These are phyloP conservation scores for Lichtheimia ramosa DNA, from an alignment of 371 early-diverging fungal species.

Conservation along the genomic window DNA sequence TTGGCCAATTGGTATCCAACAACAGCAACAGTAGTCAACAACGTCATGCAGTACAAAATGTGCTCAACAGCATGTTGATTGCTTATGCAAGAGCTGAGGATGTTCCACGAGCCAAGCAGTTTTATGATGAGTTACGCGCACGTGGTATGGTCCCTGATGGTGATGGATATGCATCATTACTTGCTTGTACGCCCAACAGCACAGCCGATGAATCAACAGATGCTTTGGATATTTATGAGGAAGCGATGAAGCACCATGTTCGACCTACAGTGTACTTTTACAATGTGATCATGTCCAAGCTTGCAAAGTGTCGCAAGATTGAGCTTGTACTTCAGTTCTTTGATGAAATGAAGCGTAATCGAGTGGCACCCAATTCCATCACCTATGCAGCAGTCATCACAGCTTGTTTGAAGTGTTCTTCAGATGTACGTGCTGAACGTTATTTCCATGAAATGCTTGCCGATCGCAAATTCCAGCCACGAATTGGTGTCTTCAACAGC, in stretches of 20 bases:
- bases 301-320: conserved; percentile 57
- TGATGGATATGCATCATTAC: conserved; percentile 50
- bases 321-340: conserved; percentile 51
- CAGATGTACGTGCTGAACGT: conserved; percentile 49
- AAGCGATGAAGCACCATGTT: conserved; percentile 55
- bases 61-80: conserved; percentile 56
- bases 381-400: conserved; percentile 65
- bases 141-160: conserved; percentile 34
- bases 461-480: conserved; percentile 49
- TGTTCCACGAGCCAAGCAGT: conserved; percentile 39
- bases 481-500: conserved; percentile 58
- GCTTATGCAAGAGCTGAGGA: conserved; percentile 51
- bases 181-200: conserved; percentile 46
- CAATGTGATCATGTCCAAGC: conserved; percentile 62
- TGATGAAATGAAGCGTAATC: conserved; percentile 54
- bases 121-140: conserved; percentile 48
- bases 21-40: conserved; percentile 7
- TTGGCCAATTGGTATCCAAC: not conserved
- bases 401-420: conserved; percentile 56
- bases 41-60: conserved; percentile 19
- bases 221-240: conserved; percentile 56
- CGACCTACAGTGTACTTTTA: conserved; percentile 60
- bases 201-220: conserved; percentile 57
- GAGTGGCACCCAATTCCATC: conserved; percentile 56
- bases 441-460: conserved; percentile 55